A percentile compares a stretch with the other conserved stretches of the same genome.
These are phyloP conservation scores for Pleurotus pulmonarius DNA, from an alignment of 768 basidiomycete genomes.

Conservation along the genomic window DNA sequence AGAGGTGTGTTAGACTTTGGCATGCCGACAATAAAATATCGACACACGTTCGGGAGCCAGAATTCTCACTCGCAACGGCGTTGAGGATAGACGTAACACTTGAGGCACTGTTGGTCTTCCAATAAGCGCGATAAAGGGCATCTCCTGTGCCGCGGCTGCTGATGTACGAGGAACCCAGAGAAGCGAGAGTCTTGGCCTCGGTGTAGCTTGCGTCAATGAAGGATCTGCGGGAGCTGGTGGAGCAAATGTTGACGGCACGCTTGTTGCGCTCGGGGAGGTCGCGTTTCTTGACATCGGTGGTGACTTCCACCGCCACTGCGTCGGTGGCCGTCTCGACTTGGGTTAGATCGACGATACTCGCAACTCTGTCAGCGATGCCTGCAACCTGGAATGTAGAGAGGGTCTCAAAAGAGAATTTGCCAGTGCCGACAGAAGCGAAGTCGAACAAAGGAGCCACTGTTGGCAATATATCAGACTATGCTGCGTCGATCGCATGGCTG, in stretches of 20 bases:
- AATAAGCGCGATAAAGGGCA: conserved; percentile 37
- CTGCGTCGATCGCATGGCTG: too few relatives aligned
- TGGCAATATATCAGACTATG: too few relatives aligned
- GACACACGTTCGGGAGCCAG: conserved; percentile 31
- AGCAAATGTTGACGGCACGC: conserved; percentile 22
- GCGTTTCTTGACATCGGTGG: conserved; percentile 29
- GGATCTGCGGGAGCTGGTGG: background rate
- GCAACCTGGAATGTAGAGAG: conserved; percentile 31
- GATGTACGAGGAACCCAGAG: conserved; percentile 28
- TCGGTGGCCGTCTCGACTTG: conserved; percentile 21
- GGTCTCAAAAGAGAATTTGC: conserved; percentile 37
- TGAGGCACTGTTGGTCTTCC: conserved; percentile 28
- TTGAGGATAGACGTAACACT: conserved; percentile 27
- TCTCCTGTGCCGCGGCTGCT: conserved; percentile 29
- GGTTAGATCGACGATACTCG: conserved; percentile 16
- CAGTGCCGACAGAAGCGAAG: conserved; percentile 35
- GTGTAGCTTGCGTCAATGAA: conserved; percentile 23
- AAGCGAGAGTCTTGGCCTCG: conserved; percentile 37
- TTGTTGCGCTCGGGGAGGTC: conserved; percentile 25
- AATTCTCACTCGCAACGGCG: conserved; percentile 38
- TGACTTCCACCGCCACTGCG: conserved; percentile 29
- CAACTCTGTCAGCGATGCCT: conserved; percentile 15
- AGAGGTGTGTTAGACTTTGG: background rate
- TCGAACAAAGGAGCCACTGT: conserved; percentile 41
- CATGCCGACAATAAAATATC: too few relatives aligned